Conservation (phyloP, 2,329 filamentous ascomycete genomes). For the Phaeoacremonium minimum region DNA sequence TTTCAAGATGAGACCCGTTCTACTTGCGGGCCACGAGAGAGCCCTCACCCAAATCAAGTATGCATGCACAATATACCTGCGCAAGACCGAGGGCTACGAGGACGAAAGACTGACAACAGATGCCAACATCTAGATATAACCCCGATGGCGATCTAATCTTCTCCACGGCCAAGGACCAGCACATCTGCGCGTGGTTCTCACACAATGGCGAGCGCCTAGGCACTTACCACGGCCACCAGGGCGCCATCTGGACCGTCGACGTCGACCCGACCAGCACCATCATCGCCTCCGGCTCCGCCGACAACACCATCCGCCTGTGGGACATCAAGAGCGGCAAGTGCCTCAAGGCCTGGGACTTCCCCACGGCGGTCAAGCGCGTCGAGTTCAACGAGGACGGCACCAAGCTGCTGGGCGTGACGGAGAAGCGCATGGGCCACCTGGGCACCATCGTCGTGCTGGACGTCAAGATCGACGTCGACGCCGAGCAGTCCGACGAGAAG, state of each 20-base stretch:
- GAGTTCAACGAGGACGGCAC: slow-evolving; percentile 95
- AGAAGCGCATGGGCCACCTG: slow-evolving; percentile 96
- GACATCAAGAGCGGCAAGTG: slow-evolving; percentile 89
- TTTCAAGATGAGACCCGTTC: slow-evolving; percentile 90
- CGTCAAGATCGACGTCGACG: slow-evolving; percentile 77
- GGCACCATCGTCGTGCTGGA: slow-evolving; percentile 92
- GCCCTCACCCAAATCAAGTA: slow-evolving; percentile 92
- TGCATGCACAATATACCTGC: slow-evolving; percentile 16
- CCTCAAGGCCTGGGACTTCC: slow-evolving; percentile 97
- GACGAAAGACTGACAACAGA: neutral
- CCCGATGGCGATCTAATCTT: slow-evolving; percentile 95
- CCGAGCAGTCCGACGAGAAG: slow-evolving; percentile 80
- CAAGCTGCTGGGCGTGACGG: slow-evolving; percentile 87
- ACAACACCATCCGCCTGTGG: slow-evolving; percentile 98
- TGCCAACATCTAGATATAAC: slow-evolving; percentile 67
- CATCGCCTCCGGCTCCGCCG: slow-evolving; percentile 90
- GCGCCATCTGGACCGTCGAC: slow-evolving; percentile 98
- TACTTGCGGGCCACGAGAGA: slow-evolving; percentile 94
- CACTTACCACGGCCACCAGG: slow-evolving; percentile 94
- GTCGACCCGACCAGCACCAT: slow-evolving; percentile 88
- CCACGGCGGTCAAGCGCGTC: slow-evolving; percentile 93
- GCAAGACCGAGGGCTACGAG: neutral
- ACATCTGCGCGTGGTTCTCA: slow-evolving; percentile 94
- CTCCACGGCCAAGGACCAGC: slow-evolving; percentile 92
- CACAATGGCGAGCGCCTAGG: slow-evolving; percentile 97